Percentiles rank a stretch among this genome's conserved stretches.
Conservation (phyloP, 768 basidiomycete species). For the Terana coerulea region DNA sequence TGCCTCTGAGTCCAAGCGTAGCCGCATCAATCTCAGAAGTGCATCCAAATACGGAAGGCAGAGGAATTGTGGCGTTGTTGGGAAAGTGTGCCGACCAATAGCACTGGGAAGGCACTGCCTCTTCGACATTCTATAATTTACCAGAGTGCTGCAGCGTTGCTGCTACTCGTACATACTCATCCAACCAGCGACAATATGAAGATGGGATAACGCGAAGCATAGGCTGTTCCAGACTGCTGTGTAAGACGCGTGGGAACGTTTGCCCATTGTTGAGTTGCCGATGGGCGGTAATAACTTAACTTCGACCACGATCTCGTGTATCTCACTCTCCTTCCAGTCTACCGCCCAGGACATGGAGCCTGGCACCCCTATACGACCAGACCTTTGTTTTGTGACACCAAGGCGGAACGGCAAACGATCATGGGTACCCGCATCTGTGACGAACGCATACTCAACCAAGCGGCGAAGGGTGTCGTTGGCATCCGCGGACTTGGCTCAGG, state of each 20-base stretch:
- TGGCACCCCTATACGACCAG: not conserved
- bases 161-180: too few species aligned
- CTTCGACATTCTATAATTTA: too few species aligned
- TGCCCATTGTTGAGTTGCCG: not conserved
- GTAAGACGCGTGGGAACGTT: not conserved
- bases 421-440: constrained; percentile 30
- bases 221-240: too few species aligned
- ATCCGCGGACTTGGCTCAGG: constrained; percentile 35
- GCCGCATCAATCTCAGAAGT: too few species aligned
- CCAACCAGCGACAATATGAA: too few species aligned
- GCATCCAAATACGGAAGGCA: not conserved
- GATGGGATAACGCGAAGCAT: too few species aligned
- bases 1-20: too few species aligned
- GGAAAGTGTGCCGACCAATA: not conserved
- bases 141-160: too few species aligned
- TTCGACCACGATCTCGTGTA: not conserved
- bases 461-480: constrained; percentile 39
- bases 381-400: constrained; percentile 12
- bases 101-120: too few species aligned
- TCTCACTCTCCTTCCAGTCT: not conserved
- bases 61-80: not conserved
- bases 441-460: constrained; percentile 39
- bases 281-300: not conserved
- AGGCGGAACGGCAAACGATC: constrained; percentile 18
- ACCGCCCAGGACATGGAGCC: constrained; percentile 8